Percentiles rank a stretch among this genome's conserved stretches.
Evolutionary conservation across 495 filamentous ascomycete genomes (phyloP).

Genomic region (Aspergillus affinis): DNA sequence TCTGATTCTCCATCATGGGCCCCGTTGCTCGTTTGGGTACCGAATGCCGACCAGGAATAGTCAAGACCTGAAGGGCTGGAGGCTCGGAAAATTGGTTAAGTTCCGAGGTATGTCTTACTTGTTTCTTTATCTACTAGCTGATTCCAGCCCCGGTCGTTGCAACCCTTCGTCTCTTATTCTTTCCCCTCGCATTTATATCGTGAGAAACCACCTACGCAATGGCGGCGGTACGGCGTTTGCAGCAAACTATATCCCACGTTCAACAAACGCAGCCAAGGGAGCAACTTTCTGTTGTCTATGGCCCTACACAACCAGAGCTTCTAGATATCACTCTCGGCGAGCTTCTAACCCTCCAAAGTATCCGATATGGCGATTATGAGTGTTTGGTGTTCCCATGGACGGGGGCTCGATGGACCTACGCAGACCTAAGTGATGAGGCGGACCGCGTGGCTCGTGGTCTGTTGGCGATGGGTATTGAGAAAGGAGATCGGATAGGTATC

Average conservation of each 20-base stretch:
- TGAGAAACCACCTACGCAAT: constrained; percentile 17
- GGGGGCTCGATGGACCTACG: constrained; percentile 65
- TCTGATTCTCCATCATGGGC: background rate
- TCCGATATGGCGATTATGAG: constrained; percentile 58
- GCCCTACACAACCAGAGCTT: constrained; percentile 58
- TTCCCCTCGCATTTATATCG: background rate
- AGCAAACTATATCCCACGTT: constrained; percentile 41
- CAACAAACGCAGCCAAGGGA: constrained; percentile 20
- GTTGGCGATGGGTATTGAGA: constrained; percentile 57
- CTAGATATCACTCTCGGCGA: constrained; percentile 62
- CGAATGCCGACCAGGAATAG: constrained; percentile 8
- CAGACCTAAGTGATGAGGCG: constrained; percentile 59
- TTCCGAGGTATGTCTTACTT: constrained; percentile 14
- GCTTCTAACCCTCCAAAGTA: constrained; percentile 59
- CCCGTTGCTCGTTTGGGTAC: constrained; percentile 7
- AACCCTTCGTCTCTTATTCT: background rate
- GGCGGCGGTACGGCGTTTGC: constrained; percentile 36
- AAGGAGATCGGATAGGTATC: constrained; percentile 65
- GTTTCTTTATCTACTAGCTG: constrained; percentile 14
- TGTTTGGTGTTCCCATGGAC: constrained; percentile 67
- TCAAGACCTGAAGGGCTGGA: constrained; percentile 1
- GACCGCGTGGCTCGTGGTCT: constrained; percentile 59
- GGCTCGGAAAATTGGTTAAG: constrained; percentile 2
- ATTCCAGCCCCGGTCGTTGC: constrained; percentile 4
- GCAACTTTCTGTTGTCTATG: constrained; percentile 54